phyloP scores from a whole-genome alignment of 192 early-diverging fungal species.

The Linnemannia elongata region DNA sequence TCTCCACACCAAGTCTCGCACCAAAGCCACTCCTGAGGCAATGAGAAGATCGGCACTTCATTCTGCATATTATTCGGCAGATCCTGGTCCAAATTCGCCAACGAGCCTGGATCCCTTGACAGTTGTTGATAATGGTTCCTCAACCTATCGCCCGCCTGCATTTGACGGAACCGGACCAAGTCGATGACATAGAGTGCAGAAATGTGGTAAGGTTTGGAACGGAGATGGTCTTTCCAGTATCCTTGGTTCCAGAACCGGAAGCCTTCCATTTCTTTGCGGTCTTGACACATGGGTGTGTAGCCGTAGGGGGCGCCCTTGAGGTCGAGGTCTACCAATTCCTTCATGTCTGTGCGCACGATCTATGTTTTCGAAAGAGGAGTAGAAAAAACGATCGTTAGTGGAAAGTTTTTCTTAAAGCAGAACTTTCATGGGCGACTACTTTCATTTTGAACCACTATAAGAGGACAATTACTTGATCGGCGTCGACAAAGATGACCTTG shows the following conservation, averaged over 20 bases:
- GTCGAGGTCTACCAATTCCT: constrained; percentile 94
- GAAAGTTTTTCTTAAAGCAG: not conserved
- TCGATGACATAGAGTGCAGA: constrained; percentile 98
- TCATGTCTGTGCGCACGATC: constrained; percentile 95
- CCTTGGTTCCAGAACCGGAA: constrained; percentile 98
- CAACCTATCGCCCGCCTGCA: constrained; percentile 95
- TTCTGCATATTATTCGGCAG: constrained; percentile 97
- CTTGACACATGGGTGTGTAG: constrained; percentile 96
- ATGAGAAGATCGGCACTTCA: constrained; percentile 89
- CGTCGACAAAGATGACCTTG: constrained; percentile 98
- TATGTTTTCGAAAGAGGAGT: not conserved
- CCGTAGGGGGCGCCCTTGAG: constrained; percentile 95
- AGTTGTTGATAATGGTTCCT: constrained; percentile 94
- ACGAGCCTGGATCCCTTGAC: constrained; percentile 86
- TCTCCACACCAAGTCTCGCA: constrained; percentile 99
- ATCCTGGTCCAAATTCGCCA: constrained; percentile 98
- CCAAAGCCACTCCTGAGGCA: constrained; percentile 99
- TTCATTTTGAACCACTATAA: not conserved
- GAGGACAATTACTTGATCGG: constrained; percentile 79
- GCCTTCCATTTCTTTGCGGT: constrained; percentile 94
- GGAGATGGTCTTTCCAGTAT: constrained; percentile 93
- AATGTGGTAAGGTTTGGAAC: constrained; percentile 94
- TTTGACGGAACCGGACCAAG: constrained; percentile 88
- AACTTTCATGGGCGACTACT: not conserved
- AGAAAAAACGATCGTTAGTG: not conserved